Percentiles rank a stretch among this genome's conserved stretches.
These are phyloP conservation scores for Phylloboletellus chloephorus DNA, from an alignment of 1,284 basidiomycete genomes.

Conservation along the genomic window DNA sequence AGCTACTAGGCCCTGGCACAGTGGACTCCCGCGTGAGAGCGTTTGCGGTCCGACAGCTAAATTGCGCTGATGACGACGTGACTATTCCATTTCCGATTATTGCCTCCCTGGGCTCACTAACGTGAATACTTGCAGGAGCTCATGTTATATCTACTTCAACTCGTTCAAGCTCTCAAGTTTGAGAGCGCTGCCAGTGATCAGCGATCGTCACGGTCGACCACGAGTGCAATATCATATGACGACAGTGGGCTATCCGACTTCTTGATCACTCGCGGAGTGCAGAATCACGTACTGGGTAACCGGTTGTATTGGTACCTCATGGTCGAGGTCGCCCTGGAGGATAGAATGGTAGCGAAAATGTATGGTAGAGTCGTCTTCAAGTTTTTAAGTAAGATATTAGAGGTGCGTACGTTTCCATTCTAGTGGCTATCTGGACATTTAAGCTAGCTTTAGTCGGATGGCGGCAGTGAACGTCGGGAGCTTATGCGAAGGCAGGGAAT, in stretches of 20 bases:
- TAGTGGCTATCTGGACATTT: background rate
- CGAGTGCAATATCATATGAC: constrained; percentile 71
- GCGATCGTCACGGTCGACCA: constrained; percentile 57
- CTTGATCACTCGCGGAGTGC: constrained; percentile 79
- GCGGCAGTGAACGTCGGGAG: constrained; percentile 74
- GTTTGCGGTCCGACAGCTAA: constrained; percentile 90
- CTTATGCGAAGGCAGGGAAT: constrained; percentile 82
- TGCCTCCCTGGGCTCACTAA: constrained; percentile 3
- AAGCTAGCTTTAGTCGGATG: constrained; percentile 48
- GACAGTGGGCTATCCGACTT: constrained; percentile 88
- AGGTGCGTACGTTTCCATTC: constrained; percentile 46
- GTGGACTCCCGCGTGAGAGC: constrained; percentile 88
- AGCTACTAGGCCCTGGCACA: constrained; percentile 88
- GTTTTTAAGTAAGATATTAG: constrained; percentile 81
- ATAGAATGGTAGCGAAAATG: constrained; percentile 83
- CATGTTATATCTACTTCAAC: constrained; percentile 87
- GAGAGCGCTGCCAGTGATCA: constrained; percentile 75
- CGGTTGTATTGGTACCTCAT: constrained; percentile 96
- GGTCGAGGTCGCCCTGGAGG: constrained; percentile 80
- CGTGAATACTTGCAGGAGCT: constrained; percentile 64
- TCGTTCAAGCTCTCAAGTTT: constrained; percentile 97
- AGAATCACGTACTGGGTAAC: constrained; percentile 83
- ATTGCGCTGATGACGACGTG: constrained; percentile 91
- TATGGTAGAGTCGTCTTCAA: constrained; percentile 86
- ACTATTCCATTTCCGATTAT: constrained; percentile 22